phyloP scores from a whole-genome alignment of 1,284 basidiomycete genomes.

The Cronartium ribicola region DNA sequence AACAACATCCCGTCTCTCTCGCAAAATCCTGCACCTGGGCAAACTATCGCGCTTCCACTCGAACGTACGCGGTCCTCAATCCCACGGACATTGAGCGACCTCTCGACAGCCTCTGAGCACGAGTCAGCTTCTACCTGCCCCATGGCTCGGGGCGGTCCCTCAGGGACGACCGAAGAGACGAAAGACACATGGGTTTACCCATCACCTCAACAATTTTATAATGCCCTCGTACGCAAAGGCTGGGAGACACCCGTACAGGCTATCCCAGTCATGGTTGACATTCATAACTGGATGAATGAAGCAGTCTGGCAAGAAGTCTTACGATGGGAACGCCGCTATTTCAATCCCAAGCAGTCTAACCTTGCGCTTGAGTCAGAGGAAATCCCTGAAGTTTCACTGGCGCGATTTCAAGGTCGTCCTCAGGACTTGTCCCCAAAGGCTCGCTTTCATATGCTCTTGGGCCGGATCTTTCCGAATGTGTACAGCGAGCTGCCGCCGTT shows the following conservation, averaged over 20 bases:
- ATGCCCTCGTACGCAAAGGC: slow-evolving; percentile 91
- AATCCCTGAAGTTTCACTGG: slow-evolving; percentile 61
- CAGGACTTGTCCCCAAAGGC: slow-evolving; percentile 78
- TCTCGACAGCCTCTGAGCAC: not conserved
- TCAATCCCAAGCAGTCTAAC: not conserved
- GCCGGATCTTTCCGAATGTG: slow-evolving; percentile 69
- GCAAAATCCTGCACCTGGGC: slow-evolving; percentile 13
- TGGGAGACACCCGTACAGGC: slow-evolving; percentile 97
- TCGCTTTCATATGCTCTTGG: slow-evolving; percentile 73
- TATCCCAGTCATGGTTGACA: slow-evolving; percentile 93
- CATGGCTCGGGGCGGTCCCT: slow-evolving; percentile 27
- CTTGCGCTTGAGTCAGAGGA: slow-evolving; percentile 47
- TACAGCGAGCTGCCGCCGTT: slow-evolving; percentile 82
- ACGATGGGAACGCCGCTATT: slow-evolving; percentile 71
- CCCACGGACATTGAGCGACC: not conserved
- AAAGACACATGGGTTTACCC: slow-evolving; percentile 84
- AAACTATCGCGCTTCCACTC: slow-evolving; percentile 17
- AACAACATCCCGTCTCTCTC: slow-evolving; percentile 30
- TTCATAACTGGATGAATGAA: slow-evolving; percentile 98
- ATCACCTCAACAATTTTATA: slow-evolving; percentile 97
- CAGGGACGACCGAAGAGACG: slow-evolving; percentile 42
- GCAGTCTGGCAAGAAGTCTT: slow-evolving; percentile 91
- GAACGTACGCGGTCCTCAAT: slow-evolving; percentile 25
- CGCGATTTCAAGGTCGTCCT: slow-evolving; percentile 82
- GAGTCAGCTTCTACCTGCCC: slow-evolving; percentile 13